A percentile compares a stretch with the other conserved stretches of the same genome.
Conservation (phyloP, 768 basidiomycete genomes). For the Tremella yokohamensis region DNA sequence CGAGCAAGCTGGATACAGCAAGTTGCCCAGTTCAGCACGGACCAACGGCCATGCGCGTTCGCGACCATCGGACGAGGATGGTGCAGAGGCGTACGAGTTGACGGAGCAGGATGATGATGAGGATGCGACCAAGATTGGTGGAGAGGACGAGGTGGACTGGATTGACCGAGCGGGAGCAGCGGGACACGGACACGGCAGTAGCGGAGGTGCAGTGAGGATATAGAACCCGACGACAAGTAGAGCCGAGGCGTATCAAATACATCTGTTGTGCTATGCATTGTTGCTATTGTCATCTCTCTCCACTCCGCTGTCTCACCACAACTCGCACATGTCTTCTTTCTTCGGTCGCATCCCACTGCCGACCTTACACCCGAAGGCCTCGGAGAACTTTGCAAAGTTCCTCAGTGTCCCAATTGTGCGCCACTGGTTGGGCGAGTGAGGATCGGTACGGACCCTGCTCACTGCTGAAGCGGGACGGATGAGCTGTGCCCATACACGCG, state of each 20-base stretch:
- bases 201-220: slow-evolving; percentile 6
- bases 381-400: slow-evolving; percentile 83
- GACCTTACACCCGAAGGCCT: slow-evolving; percentile 76
- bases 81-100: slow-evolving; percentile 35
- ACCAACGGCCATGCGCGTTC: background rate
- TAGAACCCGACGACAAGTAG: background rate
- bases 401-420: slow-evolving; percentile 80
- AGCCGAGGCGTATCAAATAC: no score
- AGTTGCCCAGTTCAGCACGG: slow-evolving; percentile 13
- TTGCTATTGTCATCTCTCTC: no score
- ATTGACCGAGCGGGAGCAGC: slow-evolving; percentile 9
- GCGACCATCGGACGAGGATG: slow-evolving; percentile 19
- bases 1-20: slow-evolving; percentile 36
- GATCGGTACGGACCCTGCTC: slow-evolving; percentile 72
- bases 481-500: slow-evolving; percentile 77
- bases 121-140: slow-evolving; percentile 23
- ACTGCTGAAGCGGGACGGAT: slow-evolving; percentile 76
- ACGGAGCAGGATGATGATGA: slow-evolving; percentile 24
- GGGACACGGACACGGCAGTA: background rate
- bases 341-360: slow-evolving; percentile 82
- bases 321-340: slow-evolving; percentile 67
- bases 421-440: slow-evolving; percentile 76
- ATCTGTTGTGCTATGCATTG: no score
- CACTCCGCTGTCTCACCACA: no score
- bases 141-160: slow-evolving; percentile 40